These are phyloP conservation scores for Metschnikowia hibisci DNA, from an alignment of 805 yeast species.

Conservation along the genomic window DNA sequence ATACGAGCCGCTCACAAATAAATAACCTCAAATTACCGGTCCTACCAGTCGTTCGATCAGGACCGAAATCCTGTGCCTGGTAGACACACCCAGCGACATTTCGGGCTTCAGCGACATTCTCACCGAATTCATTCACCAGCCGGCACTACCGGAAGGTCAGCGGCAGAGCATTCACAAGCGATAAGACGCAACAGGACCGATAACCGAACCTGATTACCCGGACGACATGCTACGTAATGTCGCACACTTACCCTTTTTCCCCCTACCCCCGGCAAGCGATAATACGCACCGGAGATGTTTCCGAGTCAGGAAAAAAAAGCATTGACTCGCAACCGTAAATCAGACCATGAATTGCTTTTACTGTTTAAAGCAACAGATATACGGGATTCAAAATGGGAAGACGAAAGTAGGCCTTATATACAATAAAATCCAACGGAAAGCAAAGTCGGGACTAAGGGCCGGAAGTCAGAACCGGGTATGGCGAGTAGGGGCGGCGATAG, in stretches of 20 bases:
- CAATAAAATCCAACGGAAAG: too few species aligned
- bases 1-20: too few species aligned
- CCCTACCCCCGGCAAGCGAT: background rate
- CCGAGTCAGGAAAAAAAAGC: background rate
- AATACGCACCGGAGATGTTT: slow-evolving; percentile 3
- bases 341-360: too few species aligned
- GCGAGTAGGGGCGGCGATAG: background rate
- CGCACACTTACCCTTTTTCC: background rate
- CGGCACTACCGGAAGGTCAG: background rate
- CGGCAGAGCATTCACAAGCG: background rate
- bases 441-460: too few species aligned
- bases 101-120: too few species aligned
- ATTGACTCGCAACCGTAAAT: background rate
- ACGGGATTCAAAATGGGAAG: too few species aligned
- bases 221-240: slow-evolving; percentile 2
- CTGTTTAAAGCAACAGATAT: too few species aligned
- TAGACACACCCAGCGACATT: too few species aligned
- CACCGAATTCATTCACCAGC: background rate
- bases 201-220: slow-evolving; percentile 1
- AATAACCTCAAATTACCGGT: too few species aligned
- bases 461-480: background rate
- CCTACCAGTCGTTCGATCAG: too few species aligned
- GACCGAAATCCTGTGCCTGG: too few species aligned
- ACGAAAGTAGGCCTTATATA: too few species aligned
- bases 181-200: background rate